phyloP scores from a whole-genome alignment of 148 eudicot genomes.

The Cornus controversa region DNA sequence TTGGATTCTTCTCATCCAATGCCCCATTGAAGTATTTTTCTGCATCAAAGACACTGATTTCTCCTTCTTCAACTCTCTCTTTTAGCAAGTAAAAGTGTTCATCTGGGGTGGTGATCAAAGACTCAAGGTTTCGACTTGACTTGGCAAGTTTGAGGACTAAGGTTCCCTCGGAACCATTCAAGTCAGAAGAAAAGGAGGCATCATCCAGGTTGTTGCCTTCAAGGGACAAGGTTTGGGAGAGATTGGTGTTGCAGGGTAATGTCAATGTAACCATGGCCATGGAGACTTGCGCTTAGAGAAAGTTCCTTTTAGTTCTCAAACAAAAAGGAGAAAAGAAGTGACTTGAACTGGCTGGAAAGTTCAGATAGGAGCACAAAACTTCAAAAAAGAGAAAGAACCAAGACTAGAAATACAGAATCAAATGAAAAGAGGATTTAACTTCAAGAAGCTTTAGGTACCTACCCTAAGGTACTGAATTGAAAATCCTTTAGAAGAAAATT shows the following conservation, averaged over 20 bases:
- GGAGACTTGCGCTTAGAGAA: not conserved
- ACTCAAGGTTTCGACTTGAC: not conserved
- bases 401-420: not conserved
- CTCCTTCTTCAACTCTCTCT: conserved; percentile 12
- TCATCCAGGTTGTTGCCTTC: conserved; percentile 5
- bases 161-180: not conserved
- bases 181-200: conserved; percentile 18
- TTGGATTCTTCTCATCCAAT: conserved; percentile 13
- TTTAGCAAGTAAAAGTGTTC: too few relatives aligned
- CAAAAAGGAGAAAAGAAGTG: not conserved
- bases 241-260: not conserved
- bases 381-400: not conserved
- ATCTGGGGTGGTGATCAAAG: too few relatives aligned
- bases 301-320: not conserved
- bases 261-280: conserved; percentile 6
- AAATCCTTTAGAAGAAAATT: not conserved
- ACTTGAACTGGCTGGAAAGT: not conserved
- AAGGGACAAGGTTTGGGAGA: conserved; percentile 3
- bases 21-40: conserved; percentile 21
- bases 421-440: not conserved
- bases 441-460: not conserved
- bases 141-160: not conserved
- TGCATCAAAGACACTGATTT: conserved; percentile 15
- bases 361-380: not conserved
- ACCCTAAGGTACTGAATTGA: too few relatives aligned